Base-by-base conservation (phyloP, 2,329 filamentous ascomycete species). In the Teratosphaeria gauchensis region DNA sequence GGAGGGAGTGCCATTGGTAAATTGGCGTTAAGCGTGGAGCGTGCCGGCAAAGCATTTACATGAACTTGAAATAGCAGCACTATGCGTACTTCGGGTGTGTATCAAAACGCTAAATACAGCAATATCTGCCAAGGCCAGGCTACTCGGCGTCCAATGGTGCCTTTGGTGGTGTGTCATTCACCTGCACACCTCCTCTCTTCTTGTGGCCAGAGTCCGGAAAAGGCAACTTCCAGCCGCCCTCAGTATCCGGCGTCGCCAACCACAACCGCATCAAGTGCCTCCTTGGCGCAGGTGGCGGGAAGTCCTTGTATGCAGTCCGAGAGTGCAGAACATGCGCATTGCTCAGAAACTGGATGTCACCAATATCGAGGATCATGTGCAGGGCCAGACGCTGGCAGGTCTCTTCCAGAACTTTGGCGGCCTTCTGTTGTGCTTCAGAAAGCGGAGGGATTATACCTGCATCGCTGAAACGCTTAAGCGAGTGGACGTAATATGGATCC, bases 121-220 rank as follows among this genome's bases (percentile, higher is more conserved):
- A 48, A 48, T 48, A 8, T 21, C n/a, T 21, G 7, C 16, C 16
- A 48, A n/a, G 3, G 0, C 19, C 16, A 48, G n/a, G 6, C 46
- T 59, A 61, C 42, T 61, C 59, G 14, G 59, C 59, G 42, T 61
- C 59, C 11, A 61, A 16, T 5, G 55, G 57, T 21, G 32, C 42
- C 19, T 24, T 52, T 3, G 60, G 60, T 9, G 87, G 77, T 24
- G 81, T 88, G 71, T 95, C 84, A 72, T 95, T 84, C 2, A 96
- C 90, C 76, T 95, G 91, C 64, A 95, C 89, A 0, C 90, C 91
- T 8, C 90, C 90, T 19, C 91, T 80, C 82, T 95, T 95, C 82
- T 89, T 89, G 80, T 95, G 87, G 58, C 82, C 77, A 58, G 83
- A 87, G 73, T 95, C 91, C 66, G 84, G 85, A 75, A 91, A 92